These are phyloP conservation scores for Trifolium fragiferum DNA, from an alignment of 306 rosid species.

Conservation along the genomic window DNA sequence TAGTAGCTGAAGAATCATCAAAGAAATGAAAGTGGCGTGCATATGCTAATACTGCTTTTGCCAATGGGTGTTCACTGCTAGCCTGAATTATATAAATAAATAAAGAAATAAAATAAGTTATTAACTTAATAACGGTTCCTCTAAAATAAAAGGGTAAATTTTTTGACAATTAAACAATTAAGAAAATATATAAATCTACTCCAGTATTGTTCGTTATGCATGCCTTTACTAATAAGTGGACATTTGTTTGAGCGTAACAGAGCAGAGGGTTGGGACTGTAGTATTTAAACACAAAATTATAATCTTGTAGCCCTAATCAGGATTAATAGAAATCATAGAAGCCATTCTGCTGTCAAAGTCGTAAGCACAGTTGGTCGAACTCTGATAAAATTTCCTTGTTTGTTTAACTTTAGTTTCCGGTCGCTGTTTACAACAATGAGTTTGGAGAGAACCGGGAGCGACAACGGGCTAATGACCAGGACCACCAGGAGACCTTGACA, in stretches of 20 bases:
- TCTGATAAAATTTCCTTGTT: background rate
- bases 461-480: background rate
- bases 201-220: conserved; percentile 10
- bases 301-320: background rate
- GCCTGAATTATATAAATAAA: conserved; percentile 59
- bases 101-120: conserved; percentile 6
- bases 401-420: background rate
- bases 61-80: conserved; percentile 97
- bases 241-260: background rate
- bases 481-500: background rate
- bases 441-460: background rate
- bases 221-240: background rate
- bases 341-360: background rate
- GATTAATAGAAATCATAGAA: background rate
- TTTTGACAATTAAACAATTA: conserved; percentile 25
- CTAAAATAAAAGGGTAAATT: conserved; percentile 14
- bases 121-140: conserved; percentile 6
- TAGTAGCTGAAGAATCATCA: conserved; percentile 64
- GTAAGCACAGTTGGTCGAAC: background rate
- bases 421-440: background rate
- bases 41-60: conserved; percentile 82
- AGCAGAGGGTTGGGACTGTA: background rate
- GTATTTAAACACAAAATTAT: background rate
- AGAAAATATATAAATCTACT: conserved; percentile 10
- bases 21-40: conserved; percentile 95